Conservation (phyloP, 116 monocot species). For the Papilionanthe hybrid region DNA sequence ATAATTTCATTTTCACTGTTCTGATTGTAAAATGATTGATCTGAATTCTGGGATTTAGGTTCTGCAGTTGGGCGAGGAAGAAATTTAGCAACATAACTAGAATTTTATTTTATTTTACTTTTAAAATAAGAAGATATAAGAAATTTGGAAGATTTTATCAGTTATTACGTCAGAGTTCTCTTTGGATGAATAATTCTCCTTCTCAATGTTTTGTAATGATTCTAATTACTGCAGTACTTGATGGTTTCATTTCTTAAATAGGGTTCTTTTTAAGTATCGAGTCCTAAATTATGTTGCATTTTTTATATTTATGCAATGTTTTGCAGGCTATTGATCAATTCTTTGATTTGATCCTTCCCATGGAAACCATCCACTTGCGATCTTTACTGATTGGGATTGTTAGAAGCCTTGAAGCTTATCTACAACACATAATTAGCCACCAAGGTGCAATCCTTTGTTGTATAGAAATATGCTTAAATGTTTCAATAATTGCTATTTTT, state of each 20-base stretch:
- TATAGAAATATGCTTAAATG: background rate
- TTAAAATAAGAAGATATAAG: background rate
- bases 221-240: background rate
- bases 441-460: conserved; percentile 33
- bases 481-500: background rate
- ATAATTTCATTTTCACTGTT: background rate
- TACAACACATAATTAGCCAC: conserved; percentile 38
- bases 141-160: background rate
- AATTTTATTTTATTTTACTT: background rate
- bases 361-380: conserved; percentile 64
- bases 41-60: background rate
- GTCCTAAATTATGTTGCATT: background rate
- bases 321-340: conserved; percentile 67
- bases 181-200: background rate
- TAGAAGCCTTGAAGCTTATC: conserved; percentile 57
- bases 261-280: background rate
- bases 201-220: background rate
- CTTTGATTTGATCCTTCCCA: conserved; percentile 54
- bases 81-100: background rate
- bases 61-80: background rate
- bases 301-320: background rate
- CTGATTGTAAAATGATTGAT: background rate
- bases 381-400: conserved; percentile 66
- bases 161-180: background rate
- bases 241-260: background rate